Evolutionary conservation across 2,329 filamentous ascomycete species (phyloP), one percentile per base, ranked within the genome.

Genomic region (Trichoderma gracile): DNA sequence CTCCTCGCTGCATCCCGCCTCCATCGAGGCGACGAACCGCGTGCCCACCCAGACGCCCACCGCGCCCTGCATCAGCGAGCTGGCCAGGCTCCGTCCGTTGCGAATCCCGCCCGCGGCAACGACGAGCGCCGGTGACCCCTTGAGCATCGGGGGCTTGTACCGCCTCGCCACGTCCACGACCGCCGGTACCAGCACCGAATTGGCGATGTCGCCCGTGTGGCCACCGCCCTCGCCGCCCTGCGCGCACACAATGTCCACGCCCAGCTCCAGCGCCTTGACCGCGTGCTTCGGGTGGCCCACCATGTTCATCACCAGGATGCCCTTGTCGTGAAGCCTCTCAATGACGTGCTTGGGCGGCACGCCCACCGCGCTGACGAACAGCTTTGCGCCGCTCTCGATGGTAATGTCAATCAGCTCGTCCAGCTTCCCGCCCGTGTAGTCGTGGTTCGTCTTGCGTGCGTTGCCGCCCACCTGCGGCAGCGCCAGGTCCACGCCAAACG

Each of bases 291-390:
- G 93, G 71, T 93, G 91, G 0, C 94, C 94, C 21, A 97, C 93
- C 93, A 97, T 97, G 76, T 97, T 97, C 93, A 97, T 97, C 42
- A 97, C 83, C 65, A 96, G 74, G 46, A 98, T 90, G 0, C 90
- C 91, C 0, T 90, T 89, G 9, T 83, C 82, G 73, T 98, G 94
- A 50, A 98, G 81, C 52, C 87, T 80, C 69, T 91, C 87, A 64
- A 97, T 89, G 5, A 93, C 86, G 64, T 81, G 77, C 52, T 81
- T 80, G 0, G 93, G 92, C 17, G 94, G 94, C 23, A 97, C 89
- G 9, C 94, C 94, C 0, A 97, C 93, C 1, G 94, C 94, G 59
- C 84, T 88, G 47, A 97, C 92, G 73, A 98, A 97, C 55, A 97
- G 79, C 73, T 83, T 86, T 8, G 94, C 92, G n/a, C 91, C 90